phyloP scores from a whole-genome alignment of 2,329 filamentous ascomycete species.

The Paecilomyces fulvus region DNA sequence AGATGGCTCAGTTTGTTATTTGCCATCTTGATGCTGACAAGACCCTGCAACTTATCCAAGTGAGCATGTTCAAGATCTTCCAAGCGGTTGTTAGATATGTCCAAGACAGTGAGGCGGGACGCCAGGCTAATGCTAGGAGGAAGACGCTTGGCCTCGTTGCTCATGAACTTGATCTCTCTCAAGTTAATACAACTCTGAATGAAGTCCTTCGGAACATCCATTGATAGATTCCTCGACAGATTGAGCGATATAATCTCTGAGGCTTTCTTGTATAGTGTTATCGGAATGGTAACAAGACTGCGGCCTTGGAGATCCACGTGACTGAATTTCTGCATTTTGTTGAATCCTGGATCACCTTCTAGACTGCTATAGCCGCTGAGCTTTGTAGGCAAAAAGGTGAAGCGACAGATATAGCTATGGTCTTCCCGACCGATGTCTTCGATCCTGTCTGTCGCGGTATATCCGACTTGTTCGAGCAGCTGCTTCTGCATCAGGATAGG shows the following conservation, averaged over 20 bases:
- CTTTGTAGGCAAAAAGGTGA: slow-evolving; percentile 85
- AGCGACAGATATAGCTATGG: slow-evolving; percentile 92
- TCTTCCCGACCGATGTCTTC: slow-evolving; percentile 94
- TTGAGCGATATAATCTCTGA: slow-evolving; percentile 92
- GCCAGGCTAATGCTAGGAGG: slow-evolving; percentile 79
- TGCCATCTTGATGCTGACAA: slow-evolving; percentile 84
- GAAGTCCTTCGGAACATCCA: slow-evolving; percentile 92
- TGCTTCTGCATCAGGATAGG: slow-evolving; percentile 88
- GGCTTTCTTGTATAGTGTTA: slow-evolving; percentile 84
- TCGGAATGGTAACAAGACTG: slow-evolving; percentile 90
- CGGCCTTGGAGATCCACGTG: slow-evolving; percentile 86
- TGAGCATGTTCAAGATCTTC: slow-evolving; percentile 82
- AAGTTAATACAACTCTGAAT: slow-evolving; percentile 87
- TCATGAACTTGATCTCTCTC: slow-evolving; percentile 90
- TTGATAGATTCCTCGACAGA: slow-evolving; percentile 79
- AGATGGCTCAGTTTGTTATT: slow-evolving; percentile 81
- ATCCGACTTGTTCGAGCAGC: slow-evolving; percentile 83
- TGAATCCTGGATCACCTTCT: slow-evolving; percentile 69
- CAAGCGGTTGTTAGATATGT: slow-evolving; percentile 88
- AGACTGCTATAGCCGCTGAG: slow-evolving; percentile 69
- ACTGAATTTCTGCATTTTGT: slow-evolving; percentile 80
- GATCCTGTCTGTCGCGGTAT: slow-evolving; percentile 74
- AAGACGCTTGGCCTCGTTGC: slow-evolving; percentile 82
- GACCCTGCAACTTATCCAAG: slow-evolving; percentile 61
- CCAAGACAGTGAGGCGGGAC: slow-evolving; percentile 72